These are phyloP conservation scores for Hypoxylon sp. DNA, from an alignment of 2,329 filamentous ascomycete genomes.

Conservation along the genomic window DNA sequence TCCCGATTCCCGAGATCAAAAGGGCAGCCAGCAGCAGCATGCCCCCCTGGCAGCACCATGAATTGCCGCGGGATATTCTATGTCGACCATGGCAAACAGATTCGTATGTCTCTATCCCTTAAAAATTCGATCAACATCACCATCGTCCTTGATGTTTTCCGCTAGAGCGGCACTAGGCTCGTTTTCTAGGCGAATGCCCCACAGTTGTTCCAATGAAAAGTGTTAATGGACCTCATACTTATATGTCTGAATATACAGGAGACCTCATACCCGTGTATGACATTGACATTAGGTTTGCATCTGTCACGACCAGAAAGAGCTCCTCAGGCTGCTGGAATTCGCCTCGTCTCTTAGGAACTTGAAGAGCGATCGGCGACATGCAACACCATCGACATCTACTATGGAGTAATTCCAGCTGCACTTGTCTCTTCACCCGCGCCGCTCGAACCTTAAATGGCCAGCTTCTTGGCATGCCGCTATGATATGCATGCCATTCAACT, in stretches of 20 bases:
- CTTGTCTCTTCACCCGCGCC: neutral
- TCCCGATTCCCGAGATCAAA: conserved; percentile 58
- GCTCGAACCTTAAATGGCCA: neutral
- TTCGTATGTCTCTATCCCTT: conserved; percentile 62
- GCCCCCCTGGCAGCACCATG: conserved; percentile 58
- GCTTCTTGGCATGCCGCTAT: neutral
- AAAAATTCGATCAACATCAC: conserved; percentile 58
- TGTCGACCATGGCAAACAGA: conserved; percentile 66
- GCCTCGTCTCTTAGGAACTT: neutral
- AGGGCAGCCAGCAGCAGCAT: conserved; percentile 41
- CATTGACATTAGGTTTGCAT: neutral
- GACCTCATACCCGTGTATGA: conserved; percentile 64
- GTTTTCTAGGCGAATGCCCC: neutral
- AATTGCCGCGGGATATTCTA: conserved; percentile 64
- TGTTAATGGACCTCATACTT: conserved; percentile 51
- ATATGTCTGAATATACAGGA: conserved; percentile 55
- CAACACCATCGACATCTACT: conserved; percentile 1
- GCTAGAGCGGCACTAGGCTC: neutral
- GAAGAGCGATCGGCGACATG: neutral
- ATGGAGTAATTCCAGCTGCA: neutral
- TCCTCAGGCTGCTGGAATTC: neutral
- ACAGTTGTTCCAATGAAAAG: conserved; percentile 51
- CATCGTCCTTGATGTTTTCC: neutral
- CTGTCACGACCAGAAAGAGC: conserved; percentile 1
- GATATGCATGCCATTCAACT: neutral